These are phyloP conservation scores for Trichoderma koningiopsis DNA, from an alignment of 2,329 filamentous ascomycete species.

Conservation along the genomic window DNA sequence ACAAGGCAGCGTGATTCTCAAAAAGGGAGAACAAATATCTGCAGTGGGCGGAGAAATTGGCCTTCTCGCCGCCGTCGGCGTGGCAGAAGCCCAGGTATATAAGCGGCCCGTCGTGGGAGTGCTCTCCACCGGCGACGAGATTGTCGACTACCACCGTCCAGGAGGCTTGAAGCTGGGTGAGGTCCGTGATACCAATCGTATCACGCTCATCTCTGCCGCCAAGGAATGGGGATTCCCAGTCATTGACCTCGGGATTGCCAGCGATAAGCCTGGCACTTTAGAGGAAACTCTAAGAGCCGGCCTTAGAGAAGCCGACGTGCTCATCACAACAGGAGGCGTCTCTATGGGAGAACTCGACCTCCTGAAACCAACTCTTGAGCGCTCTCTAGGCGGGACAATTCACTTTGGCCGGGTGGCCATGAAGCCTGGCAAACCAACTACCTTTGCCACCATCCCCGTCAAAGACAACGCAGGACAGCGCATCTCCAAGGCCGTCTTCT, in stretches of 20 bases:
- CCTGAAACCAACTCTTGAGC: conserved; percentile 93
- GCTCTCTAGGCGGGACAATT: conserved; percentile 84
- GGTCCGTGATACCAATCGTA: conserved; percentile 90
- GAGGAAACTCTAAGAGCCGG: conserved; percentile 77
- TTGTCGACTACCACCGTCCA: conserved; percentile 71
- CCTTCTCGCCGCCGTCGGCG: conserved; percentile 82
- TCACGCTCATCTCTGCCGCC: conserved; percentile 79
- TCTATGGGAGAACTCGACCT: conserved; percentile 98
- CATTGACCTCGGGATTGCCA: conserved; percentile 83
- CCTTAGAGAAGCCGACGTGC: conserved; percentile 72
- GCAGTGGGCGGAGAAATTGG: conserved; percentile 89
- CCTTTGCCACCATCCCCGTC: conserved; percentile 83
- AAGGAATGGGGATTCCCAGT: conserved; percentile 74
- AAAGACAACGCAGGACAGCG: conserved; percentile 62
- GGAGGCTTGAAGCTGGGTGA: conserved; percentile 72
- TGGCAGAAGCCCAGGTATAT: conserved; percentile 70
- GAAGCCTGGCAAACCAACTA: conserved; percentile 98
- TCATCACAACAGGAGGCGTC: conserved; percentile 92
- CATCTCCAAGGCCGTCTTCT: conserved; percentile 75
- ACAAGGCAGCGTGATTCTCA: conserved; percentile 68
- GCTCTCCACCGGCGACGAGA: conserved; percentile 92
- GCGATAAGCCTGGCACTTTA: conserved; percentile 70
- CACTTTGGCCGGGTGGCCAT: conserved; percentile 95
- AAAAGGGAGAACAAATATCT: conserved; percentile 79
- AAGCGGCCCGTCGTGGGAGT: conserved; percentile 79